Base-by-base conservation (phyloP, 805 yeast genomes). In the Candida rishiriensis region DNA sequence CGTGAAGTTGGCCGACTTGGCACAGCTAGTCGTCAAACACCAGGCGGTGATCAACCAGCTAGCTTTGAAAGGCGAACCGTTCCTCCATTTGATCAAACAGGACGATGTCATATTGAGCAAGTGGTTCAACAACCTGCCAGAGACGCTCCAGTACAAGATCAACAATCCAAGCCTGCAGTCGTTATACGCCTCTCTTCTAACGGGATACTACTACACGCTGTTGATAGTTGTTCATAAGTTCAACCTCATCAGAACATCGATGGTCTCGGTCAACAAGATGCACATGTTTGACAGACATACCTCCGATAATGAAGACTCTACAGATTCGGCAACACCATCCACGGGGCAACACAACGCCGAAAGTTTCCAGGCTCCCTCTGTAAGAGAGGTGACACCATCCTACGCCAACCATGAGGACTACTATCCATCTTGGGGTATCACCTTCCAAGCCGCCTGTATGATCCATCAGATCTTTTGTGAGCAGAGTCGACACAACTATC, bases 371-470 rank as follows among this genome's bases (percentile, higher is more conserved):
- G 9, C 33, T 30, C 33, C 33, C 4, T 5, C 26, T 4, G 26
- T 30, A 10, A 13, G 33, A 30, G 11, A n/a, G 33, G 29, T 18
- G 61, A 65, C 10, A 63, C 71, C 2, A 65, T 71, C 2, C 10
- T 30, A 13, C 5, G 33, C 33, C 13, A 30, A 72, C n/a, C 69
- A 63, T 50, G 72, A 72, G 64, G 64, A 70, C 59, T 55, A 57
- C 52, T 81, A 79, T 57, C 87, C 88, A 6, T 77, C 85, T n/a
- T 80, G 87, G 83, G 87, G 89, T 10, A 83, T 85, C 45, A 85
- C 88, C 2, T 85, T 84, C 69, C 88, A 83, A 61, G 86, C 91
- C 1, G 87, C 91, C 2, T 76, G 85, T 55, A 82, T 82, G 81
- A 81, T 85, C 82, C 46, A 69, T 76, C 38, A 81, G 77, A 44